Percentiles rank a stretch among this genome's conserved stretches.
Conservation (phyloP, 106 monocot genomes). For the Platanthera guangdongensis region DNA sequence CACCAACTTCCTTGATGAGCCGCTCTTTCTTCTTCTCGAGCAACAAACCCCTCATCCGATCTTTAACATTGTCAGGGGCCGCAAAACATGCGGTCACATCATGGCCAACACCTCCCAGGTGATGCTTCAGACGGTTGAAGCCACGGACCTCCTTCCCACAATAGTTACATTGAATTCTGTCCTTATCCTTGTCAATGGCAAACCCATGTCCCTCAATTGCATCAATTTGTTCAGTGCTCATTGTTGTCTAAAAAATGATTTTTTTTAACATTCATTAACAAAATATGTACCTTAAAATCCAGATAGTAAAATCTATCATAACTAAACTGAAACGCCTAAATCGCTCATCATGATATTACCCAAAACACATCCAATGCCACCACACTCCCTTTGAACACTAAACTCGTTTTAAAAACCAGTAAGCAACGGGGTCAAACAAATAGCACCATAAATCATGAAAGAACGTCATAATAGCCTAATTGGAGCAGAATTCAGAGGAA, state of each 20-base stretch:
- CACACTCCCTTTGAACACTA: not conserved
- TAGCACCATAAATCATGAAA: not conserved
- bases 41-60: slow-evolving; percentile 18
- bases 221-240: slow-evolving; percentile 9
- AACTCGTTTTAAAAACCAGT: not conserved
- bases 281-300: not conserved
- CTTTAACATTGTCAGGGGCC: slow-evolving; percentile 31
- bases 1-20: slow-evolving; percentile 35
- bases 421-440: not conserved
- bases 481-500: not conserved
- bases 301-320: not conserved
- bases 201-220: slow-evolving; percentile 40
- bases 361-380: not conserved
- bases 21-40: slow-evolving; percentile 44
- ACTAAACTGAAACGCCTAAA: not conserved
- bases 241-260: not conserved
- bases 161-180: slow-evolving; percentile 47
- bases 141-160: slow-evolving; percentile 40
- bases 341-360: not conserved
- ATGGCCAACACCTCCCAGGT: slow-evolving; percentile 32
- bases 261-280: not conserved
- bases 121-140: slow-evolving; percentile 48
- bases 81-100: slow-evolving; percentile 29
- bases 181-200: slow-evolving; percentile 31
- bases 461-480: not conserved